Base-by-base conservation (phyloP, 768 basidiomycete genomes). In the Xerocomellus chrysenteron region DNA sequence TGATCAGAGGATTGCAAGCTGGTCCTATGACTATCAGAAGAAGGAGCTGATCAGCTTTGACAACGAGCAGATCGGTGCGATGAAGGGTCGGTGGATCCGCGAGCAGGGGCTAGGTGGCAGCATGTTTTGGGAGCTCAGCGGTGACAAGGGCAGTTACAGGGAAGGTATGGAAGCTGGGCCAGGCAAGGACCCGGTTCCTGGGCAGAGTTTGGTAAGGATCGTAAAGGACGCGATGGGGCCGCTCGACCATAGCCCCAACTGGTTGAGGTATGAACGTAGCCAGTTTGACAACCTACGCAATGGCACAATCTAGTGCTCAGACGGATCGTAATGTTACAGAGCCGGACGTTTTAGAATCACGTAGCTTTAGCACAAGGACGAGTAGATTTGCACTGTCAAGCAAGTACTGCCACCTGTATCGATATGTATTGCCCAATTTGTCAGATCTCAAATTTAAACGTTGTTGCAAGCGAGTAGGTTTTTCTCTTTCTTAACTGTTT, bases 81-180 rank as follows among this genome's bases (percentile, higher is more conserved):
- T 81, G 80, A 94, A 95, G 71, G 92, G 90, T 14, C 79, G 81
- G 55, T 98, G 88, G 76, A 94, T 98, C 67, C 77, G 76, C 64
- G 78, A 82, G 36, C 82, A 88, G 66, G 82, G 83, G 0, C 75
- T 98, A 5, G 92, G 90, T 7, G 97, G 97, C 0, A 90, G 88
- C 53, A 99, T 99, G 97, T 88, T 88, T 63, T 94, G 92, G 92
- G 92, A 95, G 70, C 77, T 96, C 41, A 89, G 87, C 62, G 93
- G 92, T 3, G 96, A 98, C 74, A 92, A 93, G 69, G 83, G 83
- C 2, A 74, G 74, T 5, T 63, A 70, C 32, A 80, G 89, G 50
- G 83, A 88, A 39, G 88, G 83, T 14, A 86, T 92, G 83, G 90
- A 92, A 60, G 73, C 74, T 9, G 88, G 90, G 3, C 78, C 74